Evolutionary conservation across 768 basidiomycete species (phyloP), one percentile per base, ranked within the genome.

Genomic region (Suillus tomentosus): DNA sequence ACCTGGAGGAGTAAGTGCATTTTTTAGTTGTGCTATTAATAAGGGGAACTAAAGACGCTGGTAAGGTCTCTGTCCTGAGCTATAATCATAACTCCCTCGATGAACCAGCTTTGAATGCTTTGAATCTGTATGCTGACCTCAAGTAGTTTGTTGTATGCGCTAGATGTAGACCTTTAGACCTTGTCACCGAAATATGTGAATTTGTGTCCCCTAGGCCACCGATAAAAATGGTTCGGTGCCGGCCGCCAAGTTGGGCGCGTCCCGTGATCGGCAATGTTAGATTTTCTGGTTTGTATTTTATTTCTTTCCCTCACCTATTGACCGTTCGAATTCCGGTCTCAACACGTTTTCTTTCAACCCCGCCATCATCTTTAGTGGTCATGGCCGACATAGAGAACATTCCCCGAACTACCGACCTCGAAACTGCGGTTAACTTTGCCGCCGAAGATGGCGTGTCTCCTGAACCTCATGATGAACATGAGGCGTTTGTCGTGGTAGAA

Each of bases 1-100:
- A 71, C 87, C 94, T 14, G 91, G 88, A 71, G 89, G 91, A 62
- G 89, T 94, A 77, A 72, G 84, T 73, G 10, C 13, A 45, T 57
- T 61, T 65, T 24, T 60, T 55, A 36, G 40, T 62, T 60, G 40
- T 4, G 40, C 5, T 54, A 31, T 31, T 31, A 31, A 31, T 31
- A 24, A 54, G 8, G 63, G 19, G 11, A 58, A 42, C 40, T 58
- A 58, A 58, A 42, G 40, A 42, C 27, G 11, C 24, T 51, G 51
- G 15, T 45, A 65, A 94, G 92, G 83, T 95, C 62, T 85, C 90
- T 15, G 83, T 95, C 24, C 79, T 96, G 31, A 84, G 90, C 34
- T 96, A 97, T 75, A 94, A 94, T 69, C 95, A 96, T 77, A 80
- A 82, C 66, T 87, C 85, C 34, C 80, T 95, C 24, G 83, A 83